Evolutionary conservation across 352 stramenopile species (phyloP).

Genomic region (Globisporangium splendens): DNA sequence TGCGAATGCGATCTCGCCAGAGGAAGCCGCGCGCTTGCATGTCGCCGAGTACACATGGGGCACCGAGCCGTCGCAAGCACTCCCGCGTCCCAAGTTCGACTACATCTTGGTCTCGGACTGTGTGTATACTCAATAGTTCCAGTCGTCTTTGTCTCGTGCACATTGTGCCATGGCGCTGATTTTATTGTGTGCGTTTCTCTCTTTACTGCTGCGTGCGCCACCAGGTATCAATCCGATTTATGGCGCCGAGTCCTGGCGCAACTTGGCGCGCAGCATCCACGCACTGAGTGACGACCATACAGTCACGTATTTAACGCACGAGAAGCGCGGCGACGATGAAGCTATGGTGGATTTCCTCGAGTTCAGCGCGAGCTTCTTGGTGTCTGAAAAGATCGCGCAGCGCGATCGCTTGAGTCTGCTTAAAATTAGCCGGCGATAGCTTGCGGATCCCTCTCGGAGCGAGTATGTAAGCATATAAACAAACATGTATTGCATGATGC

Average conservation of each 20-base stretch:
- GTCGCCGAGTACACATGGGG: slow-evolving; percentile 70
- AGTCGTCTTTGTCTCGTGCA: no score
- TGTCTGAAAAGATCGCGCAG: slow-evolving; percentile 33
- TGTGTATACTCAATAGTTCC: slow-evolving; percentile 18
- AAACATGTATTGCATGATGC: no score
- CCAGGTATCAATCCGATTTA: slow-evolving; percentile 84
- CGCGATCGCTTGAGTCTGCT: slow-evolving; percentile 46
- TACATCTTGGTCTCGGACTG: slow-evolving; percentile 83
- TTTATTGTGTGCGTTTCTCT: not conserved
- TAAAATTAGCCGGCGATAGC: slow-evolving; percentile 35
- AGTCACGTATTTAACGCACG: slow-evolving; percentile 68
- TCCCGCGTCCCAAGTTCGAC: slow-evolving; percentile 30
- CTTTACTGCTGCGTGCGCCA: not conserved
- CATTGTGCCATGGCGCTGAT: not conserved
- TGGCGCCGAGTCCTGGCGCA: slow-evolving; percentile 71
- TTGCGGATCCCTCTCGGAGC: no score
- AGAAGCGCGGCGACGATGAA: slow-evolving; percentile 68
- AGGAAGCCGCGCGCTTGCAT: slow-evolving; percentile 32
- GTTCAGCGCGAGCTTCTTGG: slow-evolving; percentile 37
- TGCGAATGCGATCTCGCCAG: slow-evolving; percentile 37
- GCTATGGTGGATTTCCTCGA: slow-evolving; percentile 65
- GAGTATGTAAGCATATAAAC: no score
- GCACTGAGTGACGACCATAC: slow-evolving; percentile 49
- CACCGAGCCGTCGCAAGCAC: slow-evolving; percentile 16
- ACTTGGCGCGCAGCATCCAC: slow-evolving; percentile 64